Evolutionary conservation across 331 rosid genomes (phyloP).

Genomic region (Ulmus americana): DNA sequence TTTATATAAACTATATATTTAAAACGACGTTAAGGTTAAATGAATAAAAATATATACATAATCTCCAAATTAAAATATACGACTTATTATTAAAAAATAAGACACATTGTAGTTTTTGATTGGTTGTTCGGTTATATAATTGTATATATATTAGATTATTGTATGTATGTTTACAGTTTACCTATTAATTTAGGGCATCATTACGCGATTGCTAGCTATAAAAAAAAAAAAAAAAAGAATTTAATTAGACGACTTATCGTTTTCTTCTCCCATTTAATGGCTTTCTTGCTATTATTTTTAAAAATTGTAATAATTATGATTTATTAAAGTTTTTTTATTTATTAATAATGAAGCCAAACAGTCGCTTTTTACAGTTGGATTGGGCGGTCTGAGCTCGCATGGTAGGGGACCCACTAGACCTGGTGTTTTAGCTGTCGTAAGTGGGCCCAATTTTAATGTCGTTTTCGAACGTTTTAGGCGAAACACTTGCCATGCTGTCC

Average conservation of each 20-base stretch:
- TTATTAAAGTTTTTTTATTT: background rate
- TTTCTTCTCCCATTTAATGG: background rate
- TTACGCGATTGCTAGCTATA: background rate
- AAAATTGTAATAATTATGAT: background rate
- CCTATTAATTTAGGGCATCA: background rate
- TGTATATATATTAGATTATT: background rate
- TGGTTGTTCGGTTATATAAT: background rate
- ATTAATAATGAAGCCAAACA: conserved; percentile 4
- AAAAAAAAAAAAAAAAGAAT: too few species aligned
- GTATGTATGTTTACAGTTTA: background rate
- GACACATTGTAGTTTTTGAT: conserved; percentile 18
- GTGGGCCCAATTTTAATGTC: conserved; percentile 22
- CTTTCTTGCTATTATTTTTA: background rate
- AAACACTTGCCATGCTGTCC: conserved; percentile 25
- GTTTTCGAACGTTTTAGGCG: conserved; percentile 20
- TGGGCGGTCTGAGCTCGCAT: background rate
- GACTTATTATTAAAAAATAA: background rate
- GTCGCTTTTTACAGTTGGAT: conserved; percentile 15
- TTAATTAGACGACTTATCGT: background rate
- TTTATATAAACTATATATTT: background rate
- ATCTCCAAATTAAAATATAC: background rate
- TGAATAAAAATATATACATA: too few species aligned
- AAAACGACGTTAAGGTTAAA: background rate
- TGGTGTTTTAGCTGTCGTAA: conserved; percentile 12
- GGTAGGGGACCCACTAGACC: conserved; percentile 20